phyloP scores from a whole-genome alignment of 768 basidiomycete genomes.

The Boletus sp. region DNA sequence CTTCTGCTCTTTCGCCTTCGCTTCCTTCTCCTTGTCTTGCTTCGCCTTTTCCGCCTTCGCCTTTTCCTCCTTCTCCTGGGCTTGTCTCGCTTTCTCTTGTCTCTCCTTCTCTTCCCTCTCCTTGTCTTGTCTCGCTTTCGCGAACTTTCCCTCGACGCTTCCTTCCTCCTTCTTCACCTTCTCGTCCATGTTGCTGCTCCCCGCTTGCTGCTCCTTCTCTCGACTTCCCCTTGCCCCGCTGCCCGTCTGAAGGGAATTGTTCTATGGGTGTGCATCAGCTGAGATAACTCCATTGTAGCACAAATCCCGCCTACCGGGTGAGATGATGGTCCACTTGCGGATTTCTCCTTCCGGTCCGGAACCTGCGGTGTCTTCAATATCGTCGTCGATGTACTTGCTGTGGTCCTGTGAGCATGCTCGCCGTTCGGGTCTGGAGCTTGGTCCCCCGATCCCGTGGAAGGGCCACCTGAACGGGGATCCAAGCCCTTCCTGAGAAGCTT shows the following conservation, averaged over 20 bases:
- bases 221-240: background rate
- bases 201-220: background rate
- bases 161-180: background rate
- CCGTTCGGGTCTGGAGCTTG: conserved; percentile 15
- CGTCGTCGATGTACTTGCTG: background rate
- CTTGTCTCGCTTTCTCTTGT: background rate
- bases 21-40: background rate
- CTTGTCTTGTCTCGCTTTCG: background rate
- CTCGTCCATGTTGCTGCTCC: background rate
- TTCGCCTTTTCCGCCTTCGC: background rate
- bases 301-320: conserved; percentile 6
- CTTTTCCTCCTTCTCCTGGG: background rate
- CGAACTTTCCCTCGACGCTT: background rate
- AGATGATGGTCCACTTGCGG: background rate
- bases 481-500: conserved; percentile 30
- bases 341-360: background rate
- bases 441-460: conserved; percentile 15
- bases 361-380: conserved; percentile 10
- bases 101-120: background rate
- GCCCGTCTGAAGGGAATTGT: background rate
- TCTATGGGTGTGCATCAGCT: conserved; percentile 5
- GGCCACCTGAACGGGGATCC: conserved; percentile 9
- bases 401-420: background rate
- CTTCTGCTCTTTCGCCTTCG: background rate
- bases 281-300: background rate